Percentiles rank a stretch among this genome's conserved stretches.
Evolutionary conservation across 192 early-diverging fungal species (phyloP).

Genomic region (Lobosporangium transversale): DNA sequence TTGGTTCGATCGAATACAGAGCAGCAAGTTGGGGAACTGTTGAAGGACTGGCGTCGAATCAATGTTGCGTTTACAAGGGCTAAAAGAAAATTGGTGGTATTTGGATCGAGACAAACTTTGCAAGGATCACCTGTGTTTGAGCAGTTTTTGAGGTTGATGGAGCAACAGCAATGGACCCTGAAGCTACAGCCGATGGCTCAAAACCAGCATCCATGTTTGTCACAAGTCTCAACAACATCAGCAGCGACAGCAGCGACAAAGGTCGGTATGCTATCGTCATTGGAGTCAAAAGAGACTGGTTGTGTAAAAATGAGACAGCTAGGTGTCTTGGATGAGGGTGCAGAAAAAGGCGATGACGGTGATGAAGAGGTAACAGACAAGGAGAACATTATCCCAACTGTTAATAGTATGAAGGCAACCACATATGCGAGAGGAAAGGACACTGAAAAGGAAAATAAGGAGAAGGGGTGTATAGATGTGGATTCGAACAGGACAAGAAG

Average conservation of each 20-base stretch:
- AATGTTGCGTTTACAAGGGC: conserved; percentile 97
- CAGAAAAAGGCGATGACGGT: too few species aligned
- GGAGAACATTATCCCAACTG: conserved; percentile 7
- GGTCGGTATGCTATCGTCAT: not conserved
- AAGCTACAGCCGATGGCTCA: conserved; percentile 11
- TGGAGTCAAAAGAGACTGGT: not conserved
- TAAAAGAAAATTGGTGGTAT: conserved; percentile 85
- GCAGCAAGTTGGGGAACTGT: conserved; percentile 81
- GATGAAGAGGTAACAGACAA: too few species aligned
- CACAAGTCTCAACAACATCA: not conserved
- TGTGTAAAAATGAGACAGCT: not conserved
- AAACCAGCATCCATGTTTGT: conserved; percentile 18
- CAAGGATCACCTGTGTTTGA: conserved; percentile 63
- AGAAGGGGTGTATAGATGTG: not conserved
- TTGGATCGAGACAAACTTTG: conserved; percentile 85
- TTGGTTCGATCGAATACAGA: conserved; percentile 84
- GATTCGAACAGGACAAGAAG: not conserved
- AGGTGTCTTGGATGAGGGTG: not conserved
- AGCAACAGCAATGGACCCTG: conserved; percentile 38
- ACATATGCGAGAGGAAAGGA: not conserved
- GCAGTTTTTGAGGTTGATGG: conserved; percentile 61
- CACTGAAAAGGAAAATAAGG: not conserved
- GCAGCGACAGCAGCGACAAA: too few species aligned
- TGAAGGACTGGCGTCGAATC: conserved; percentile 91
- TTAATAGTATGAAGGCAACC: not conserved